Percentiles rank a stretch among this genome's conserved stretches.
phyloP scores from a whole-genome alignment of 306 rosid genomes.

The Medicago ruthenica region DNA sequence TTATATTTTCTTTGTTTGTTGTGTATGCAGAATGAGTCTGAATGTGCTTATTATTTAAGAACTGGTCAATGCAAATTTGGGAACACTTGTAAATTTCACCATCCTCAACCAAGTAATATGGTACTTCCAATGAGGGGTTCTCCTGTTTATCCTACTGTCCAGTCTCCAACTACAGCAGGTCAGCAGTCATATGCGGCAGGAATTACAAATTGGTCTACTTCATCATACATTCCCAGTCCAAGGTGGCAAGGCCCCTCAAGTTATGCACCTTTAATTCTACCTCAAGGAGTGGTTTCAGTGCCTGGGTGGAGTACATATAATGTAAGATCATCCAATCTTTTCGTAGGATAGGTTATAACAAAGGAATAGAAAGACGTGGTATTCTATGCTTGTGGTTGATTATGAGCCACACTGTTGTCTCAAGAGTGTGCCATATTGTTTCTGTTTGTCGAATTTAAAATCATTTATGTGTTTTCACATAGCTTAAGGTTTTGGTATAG shows the following conservation, averaged over 20 bases:
- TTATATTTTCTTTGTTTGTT: slow-evolving; percentile 31
- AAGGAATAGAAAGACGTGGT: slow-evolving; percentile 32
- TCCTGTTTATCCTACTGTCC: slow-evolving; percentile 83
- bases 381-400: slow-evolving; percentile 31
- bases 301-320: slow-evolving; percentile 90
- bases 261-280: slow-evolving; percentile 83
- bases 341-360: slow-evolving; percentile 21
- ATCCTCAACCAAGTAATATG: slow-evolving; percentile 92
- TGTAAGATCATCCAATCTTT: slow-evolving; percentile 62
- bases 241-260: slow-evolving; percentile 98
- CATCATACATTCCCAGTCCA: slow-evolving; percentile 89
- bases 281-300: slow-evolving; percentile 94
- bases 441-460: neutral
- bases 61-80: slow-evolving; percentile 97
- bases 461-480: slow-evolving; percentile 18
- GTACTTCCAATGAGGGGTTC: slow-evolving; percentile 87
- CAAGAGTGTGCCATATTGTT: slow-evolving; percentile 15
- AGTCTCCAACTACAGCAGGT: slow-evolving; percentile 90
- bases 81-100: slow-evolving; percentile 94
- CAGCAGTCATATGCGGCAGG: slow-evolving; percentile 89
- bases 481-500: neutral
- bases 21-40: slow-evolving; percentile 71
- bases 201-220: slow-evolving; percentile 90
- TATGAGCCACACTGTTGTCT: slow-evolving; percentile 11
- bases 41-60: slow-evolving; percentile 92